Evolutionary conservation across 2,329 filamentous ascomycete species (phyloP).

Genomic region (Gremmenia infestans): DNA sequence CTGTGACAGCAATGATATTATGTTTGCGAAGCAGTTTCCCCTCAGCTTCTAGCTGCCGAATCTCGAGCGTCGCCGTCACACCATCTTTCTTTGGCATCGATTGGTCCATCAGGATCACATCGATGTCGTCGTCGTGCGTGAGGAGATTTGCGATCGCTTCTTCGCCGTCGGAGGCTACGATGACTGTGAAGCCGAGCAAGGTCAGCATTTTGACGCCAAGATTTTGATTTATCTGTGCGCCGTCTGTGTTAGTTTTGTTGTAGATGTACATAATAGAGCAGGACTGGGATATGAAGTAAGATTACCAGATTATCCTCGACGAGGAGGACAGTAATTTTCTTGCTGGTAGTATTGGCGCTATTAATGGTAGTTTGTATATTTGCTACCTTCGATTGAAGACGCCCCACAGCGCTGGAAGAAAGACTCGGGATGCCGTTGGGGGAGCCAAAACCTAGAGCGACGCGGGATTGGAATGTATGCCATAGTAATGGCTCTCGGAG

Average conservation of each 20-base stretch:
- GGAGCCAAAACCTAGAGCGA: slow-evolving; percentile 12
- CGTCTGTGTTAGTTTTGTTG: too few relatives aligned
- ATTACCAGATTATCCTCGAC: too few relatives aligned
- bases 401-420: too few relatives aligned
- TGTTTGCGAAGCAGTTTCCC: slow-evolving; percentile 8
- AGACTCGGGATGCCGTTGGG: too few relatives aligned
- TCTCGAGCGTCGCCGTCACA: slow-evolving; percentile 28
- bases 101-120: slow-evolving; percentile 32
- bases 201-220: slow-evolving; percentile 22
- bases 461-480: slow-evolving; percentile 25
- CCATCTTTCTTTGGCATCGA: slow-evolving; percentile 32
- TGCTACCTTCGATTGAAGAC: too few relatives aligned
- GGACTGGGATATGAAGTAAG: too few relatives aligned
- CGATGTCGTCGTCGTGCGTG: slow-evolving; percentile 20
- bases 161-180: slow-evolving; percentile 28
- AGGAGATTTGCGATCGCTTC: slow-evolving; percentile 26
- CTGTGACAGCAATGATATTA: too few relatives aligned
- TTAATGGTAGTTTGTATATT: too few relatives aligned
- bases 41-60: slow-evolving; percentile 25
- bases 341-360: too few relatives aligned
- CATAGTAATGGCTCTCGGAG: slow-evolving; percentile 28
- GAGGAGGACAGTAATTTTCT: too few relatives aligned
- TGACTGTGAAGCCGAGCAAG: slow-evolving; percentile 19
- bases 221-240: too few relatives aligned
- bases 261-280: too few relatives aligned